A percentile compares a stretch with the other conserved stretches of the same genome.
These are phyloP conservation scores for Trichoderma breve DNA, from an alignment of 2,329 filamentous ascomycete species.

Conservation along the genomic window DNA sequence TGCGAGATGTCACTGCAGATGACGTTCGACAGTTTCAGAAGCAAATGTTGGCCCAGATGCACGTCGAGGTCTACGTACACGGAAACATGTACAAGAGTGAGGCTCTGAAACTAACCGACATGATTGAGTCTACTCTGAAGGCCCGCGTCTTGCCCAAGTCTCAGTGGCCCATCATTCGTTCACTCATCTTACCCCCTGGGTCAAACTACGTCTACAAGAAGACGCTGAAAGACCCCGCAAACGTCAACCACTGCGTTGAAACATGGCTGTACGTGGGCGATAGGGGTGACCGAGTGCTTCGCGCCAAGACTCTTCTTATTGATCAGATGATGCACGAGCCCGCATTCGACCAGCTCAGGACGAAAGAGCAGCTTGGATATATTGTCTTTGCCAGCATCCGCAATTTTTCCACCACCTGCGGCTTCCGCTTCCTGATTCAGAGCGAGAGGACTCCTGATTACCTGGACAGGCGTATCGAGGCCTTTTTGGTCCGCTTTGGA, in stretches of 20 bases:
- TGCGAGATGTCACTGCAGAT: constrained; percentile 70
- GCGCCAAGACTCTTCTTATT: constrained; percentile 76
- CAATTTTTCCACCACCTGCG: constrained; percentile 72
- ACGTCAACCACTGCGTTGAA: constrained; percentile 84
- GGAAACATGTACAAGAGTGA: constrained; percentile 96
- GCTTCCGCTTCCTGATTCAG: constrained; percentile 88
- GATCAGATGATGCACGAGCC: constrained; percentile 92
- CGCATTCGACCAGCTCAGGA: constrained; percentile 89
- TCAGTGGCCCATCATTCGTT: constrained; percentile 78
- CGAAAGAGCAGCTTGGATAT: constrained; percentile 96
- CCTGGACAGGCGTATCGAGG: constrained; percentile 82
- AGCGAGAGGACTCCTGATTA: constrained; percentile 84
- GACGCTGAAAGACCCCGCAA: constrained; percentile 77
- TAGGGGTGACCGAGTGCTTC: constrained; percentile 63
- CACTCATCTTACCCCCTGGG: constrained; percentile 73
- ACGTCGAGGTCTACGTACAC: constrained; percentile 84
- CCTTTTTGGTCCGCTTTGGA: constrained; percentile 70
- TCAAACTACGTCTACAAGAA: constrained; percentile 83
- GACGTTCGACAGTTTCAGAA: constrained; percentile 76
- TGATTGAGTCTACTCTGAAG: constrained; percentile 75
- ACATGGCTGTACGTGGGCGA: constrained; percentile 71
- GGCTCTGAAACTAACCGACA: constrained; percentile 77
- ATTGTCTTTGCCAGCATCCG: constrained; percentile 84
- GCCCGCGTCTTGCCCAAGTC: constrained; percentile 69
- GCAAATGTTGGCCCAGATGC: constrained; percentile 76